Base-by-base conservation (phyloP, 2,329 filamentous ascomycete species). In the Metarhizium sp. region DNA sequence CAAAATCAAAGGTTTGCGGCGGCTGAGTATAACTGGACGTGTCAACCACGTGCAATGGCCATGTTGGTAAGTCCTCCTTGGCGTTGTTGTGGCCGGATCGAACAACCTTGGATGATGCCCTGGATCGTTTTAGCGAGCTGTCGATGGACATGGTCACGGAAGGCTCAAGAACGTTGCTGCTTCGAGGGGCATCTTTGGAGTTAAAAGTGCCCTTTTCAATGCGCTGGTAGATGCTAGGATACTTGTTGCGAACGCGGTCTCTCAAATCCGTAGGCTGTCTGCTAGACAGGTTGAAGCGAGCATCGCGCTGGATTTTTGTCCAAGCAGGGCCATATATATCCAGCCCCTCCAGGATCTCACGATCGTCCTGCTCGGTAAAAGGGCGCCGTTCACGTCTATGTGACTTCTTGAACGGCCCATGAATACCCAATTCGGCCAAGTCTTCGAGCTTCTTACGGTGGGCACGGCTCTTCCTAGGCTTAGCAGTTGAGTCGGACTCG, bases 281-380 rank as follows among this genome's bases (percentile, higher is more conserved):
- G 57, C 67, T 78, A 4, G 78, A 75, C n/a, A 86, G 70, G 57
- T 81, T 73, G 66, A 82, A 84, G 32, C 73, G 73, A 14, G 77
- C 67, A 57, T 86, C 82, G 40, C 81, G 75, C 63, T 84, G 82
- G 20, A 86, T 86, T 65, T 79, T 81, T 52, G 82, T 84, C 83
- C 84, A 86, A 8, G 81, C 77, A 8, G 82, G 80, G 0, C 83
- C 83, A 63, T 85, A 84, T 4, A 75, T 64, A 43, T 81, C 71
- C 42, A 85, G 77, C 0, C 84, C 84, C 57, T 80, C 73, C 1
- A 85, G 70, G 48, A 86, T 86, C 59, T 84, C 79, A 34, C 71
- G 71, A 61, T 87, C 84, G 57, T 87, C 84, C 59, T 82, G 75
- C 32, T 82, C 79, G 0, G 81, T 82, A 59, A 86, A 87, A 0